Evolutionary conservation across 371 early-diverging fungal species (phyloP).

Genomic region (Chytridium lagenaria): DNA sequence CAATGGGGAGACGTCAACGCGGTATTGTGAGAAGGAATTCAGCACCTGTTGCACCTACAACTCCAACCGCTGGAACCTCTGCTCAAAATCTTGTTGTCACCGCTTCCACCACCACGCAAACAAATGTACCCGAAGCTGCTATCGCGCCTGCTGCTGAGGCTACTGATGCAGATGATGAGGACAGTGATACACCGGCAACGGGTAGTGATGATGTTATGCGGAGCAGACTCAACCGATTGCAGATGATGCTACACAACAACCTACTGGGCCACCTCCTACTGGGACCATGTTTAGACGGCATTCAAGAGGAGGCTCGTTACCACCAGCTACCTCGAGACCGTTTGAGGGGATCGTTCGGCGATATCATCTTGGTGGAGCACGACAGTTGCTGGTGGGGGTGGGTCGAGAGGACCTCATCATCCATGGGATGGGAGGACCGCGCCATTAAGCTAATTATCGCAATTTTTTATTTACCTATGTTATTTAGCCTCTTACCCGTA

Average conservation of each 20-base stretch:
- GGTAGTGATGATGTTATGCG: too few relatives aligned
- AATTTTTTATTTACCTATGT: neutral
- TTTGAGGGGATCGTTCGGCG: neutral
- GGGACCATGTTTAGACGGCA: neutral
- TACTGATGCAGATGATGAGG: conserved; percentile 6
- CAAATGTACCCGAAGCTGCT: neutral
- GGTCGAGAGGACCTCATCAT: neutral
- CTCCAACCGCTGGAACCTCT: too few relatives aligned
- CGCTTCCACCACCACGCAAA: neutral
- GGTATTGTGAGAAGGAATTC: conserved; percentile 14
- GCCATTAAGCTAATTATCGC: neutral
- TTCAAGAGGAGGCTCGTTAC: neutral
- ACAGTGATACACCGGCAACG: neutral
- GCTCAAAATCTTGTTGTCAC: too few relatives aligned
- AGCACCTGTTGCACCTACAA: conserved; percentile 6
- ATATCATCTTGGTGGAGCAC: conserved; percentile 3
- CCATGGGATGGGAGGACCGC: neutral
- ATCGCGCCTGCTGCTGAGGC: neutral
- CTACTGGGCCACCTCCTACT: neutral
- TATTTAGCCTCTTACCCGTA: neutral
- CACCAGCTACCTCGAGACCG: neutral
- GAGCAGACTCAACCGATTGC: neutral
- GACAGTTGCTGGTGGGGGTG: neutral
- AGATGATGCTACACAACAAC: neutral
- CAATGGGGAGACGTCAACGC: neutral